Evolutionary conservation across 1,284 basidiomycete genomes (phyloP).

Genomic region (Cryptococcus maquisensis): DNA sequence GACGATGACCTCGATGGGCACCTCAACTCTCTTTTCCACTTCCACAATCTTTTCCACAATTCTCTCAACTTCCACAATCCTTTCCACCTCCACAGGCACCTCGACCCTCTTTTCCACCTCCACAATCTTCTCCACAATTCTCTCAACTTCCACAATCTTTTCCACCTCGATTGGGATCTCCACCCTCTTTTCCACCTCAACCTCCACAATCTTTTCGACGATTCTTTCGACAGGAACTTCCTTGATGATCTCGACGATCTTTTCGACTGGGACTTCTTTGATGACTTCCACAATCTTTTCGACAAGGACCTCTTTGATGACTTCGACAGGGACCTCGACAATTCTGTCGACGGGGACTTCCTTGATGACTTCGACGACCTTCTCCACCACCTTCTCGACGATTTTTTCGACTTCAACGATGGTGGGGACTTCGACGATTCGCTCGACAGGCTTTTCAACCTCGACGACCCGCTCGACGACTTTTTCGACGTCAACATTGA

Average conservation of each 20-base stretch:
- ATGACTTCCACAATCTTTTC: conserved; percentile 43
- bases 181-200: conserved; percentile 35
- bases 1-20: conserved; percentile 28
- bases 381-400: conserved; percentile 37
- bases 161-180: conserved; percentile 38
- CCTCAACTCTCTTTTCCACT: conserved; percentile 27
- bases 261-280: conserved; percentile 39
- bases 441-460: conserved; percentile 40
- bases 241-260: conserved; percentile 28
- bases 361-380: conserved; percentile 35
- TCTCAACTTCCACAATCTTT: conserved; percentile 22
- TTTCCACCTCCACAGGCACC: conserved; percentile 36
- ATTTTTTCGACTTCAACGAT: conserved; percentile 42
- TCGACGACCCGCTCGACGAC: conserved; percentile 33
- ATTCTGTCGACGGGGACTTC: conserved; percentile 33
- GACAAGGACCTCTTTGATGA: conserved; percentile 29
- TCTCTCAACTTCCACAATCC: conserved; percentile 37
- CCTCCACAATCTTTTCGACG: conserved; percentile 44
- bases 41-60: conserved; percentile 38
- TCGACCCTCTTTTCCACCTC: conserved; percentile 41
- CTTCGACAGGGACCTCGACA: conserved; percentile 32
- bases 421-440: conserved; percentile 42
- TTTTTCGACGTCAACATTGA: conserved; percentile 26
- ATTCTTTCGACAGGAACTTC: conserved; percentile 32
- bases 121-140: conserved; percentile 37